These are phyloP conservation scores for Ogataea ganodermae DNA, from an alignment of 805 yeast genomes.

Conservation along the genomic window DNA sequence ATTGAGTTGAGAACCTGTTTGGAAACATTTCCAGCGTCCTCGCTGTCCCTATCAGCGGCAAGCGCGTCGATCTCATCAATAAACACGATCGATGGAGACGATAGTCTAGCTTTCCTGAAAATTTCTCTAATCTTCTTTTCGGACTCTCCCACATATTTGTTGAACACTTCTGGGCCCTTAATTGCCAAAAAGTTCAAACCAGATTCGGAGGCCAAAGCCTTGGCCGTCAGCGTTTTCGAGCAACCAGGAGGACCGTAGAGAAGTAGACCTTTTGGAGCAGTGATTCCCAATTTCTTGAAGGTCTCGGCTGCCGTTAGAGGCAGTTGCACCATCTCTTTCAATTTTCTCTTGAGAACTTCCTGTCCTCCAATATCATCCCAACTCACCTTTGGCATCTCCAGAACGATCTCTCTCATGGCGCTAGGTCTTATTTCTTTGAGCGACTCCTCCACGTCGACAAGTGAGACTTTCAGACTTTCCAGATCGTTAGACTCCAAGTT, in stretches of 20 bases:
- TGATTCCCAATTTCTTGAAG: constrained; percentile 74
- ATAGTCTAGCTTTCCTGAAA: constrained; percentile 87
- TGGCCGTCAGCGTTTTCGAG: constrained; percentile 92
- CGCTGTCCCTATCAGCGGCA: constrained; percentile 70
- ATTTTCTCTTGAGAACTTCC: constrained; percentile 72
- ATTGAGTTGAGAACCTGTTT: constrained; percentile 88
- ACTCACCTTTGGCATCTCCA: constrained; percentile 90
- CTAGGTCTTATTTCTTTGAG: constrained; percentile 85
- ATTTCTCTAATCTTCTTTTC: constrained; percentile 94
- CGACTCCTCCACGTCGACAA: constrained; percentile 68
- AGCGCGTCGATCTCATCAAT: constrained; percentile 97
- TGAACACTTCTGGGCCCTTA: constrained; percentile 93
- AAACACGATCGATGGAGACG: constrained; percentile 91
- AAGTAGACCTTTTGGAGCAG: constrained; percentile 90
- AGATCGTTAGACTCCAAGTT: constrained; percentile 1
- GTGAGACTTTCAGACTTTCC: constrained; percentile 46
- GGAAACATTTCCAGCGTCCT: constrained; percentile 64
- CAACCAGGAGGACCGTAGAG: constrained; percentile 99
- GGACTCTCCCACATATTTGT: constrained; percentile 95
- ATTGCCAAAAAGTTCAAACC: constrained; percentile 93
- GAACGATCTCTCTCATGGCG: constrained; percentile 93
- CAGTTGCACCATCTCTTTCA: constrained; percentile 87
- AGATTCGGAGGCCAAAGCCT: constrained; percentile 93
- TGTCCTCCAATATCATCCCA: constrained; percentile 99
- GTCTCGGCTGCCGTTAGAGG: constrained; percentile 84